Conservation (phyloP, 352 stramenopile species). For the Globisporangium orthogonon region DNA sequence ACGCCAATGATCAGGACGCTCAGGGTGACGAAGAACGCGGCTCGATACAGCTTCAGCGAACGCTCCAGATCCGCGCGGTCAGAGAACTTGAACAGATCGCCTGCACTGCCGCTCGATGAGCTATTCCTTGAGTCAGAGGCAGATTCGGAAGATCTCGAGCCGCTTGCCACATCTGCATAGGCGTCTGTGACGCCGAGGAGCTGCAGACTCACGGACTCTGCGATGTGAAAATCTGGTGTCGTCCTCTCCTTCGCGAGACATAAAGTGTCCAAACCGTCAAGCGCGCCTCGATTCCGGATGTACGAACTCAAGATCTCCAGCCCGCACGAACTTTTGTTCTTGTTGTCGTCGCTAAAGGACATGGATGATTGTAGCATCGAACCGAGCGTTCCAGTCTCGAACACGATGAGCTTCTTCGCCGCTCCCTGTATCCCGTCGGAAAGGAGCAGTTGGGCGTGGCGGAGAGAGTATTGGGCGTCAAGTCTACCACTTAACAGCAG, state of each 20-base stretch:
- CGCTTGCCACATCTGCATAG: neutral
- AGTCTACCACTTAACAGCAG: conserved; percentile 17
- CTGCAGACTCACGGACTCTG: conserved; percentile 3
- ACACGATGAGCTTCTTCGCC: conserved; percentile 5
- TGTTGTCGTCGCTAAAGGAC: neutral
- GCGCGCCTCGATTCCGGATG: neutral
- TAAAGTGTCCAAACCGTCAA: neutral
- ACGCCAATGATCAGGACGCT: conserved; percentile 11
- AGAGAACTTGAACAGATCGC: neutral
- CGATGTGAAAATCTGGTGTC: neutral
- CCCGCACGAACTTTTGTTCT: neutral
- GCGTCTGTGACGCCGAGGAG: conserved; percentile 1
- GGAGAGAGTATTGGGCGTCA: conserved; percentile 8
- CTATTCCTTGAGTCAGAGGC: neutral
- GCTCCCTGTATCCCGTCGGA: neutral
- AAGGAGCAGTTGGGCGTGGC: conserved; percentile 3
- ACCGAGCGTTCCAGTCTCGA: neutral
- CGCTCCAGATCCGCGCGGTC: conserved; percentile 16
- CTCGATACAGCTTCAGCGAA: conserved; percentile 20
- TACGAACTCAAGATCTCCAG: conserved; percentile 6
- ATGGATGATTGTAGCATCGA: neutral
- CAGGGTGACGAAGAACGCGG: conserved; percentile 26
- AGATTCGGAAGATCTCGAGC: neutral
- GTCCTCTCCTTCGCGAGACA: neutral
- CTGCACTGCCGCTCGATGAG: neutral